Base-by-base conservation (phyloP, 768 basidiomycete species). In the Mycena vulgaris region DNA sequence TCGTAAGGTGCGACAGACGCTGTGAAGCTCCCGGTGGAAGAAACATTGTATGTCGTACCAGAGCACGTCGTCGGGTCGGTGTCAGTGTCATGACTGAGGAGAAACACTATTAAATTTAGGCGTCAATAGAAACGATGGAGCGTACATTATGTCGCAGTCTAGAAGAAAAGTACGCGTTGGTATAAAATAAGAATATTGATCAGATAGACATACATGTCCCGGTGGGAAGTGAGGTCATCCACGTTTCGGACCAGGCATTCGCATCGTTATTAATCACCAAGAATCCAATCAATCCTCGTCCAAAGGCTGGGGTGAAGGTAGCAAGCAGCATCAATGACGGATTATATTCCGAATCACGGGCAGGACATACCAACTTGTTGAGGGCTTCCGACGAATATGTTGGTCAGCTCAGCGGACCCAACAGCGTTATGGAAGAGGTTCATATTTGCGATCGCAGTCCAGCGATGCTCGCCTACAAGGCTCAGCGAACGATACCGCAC, bases 211-310 rank as follows among this genome's bases (percentile, higher is more conserved):
- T 52, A 71, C 85, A 86, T 14, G 75, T 76, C 0, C 85, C 86
- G 19, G 78, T 80, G 3, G 84, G 80, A 17, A 87, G 77, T 5
- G 80, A 78, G 2, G 86, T 86, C 7, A 62, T 53, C 73, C 85
- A 85, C 11, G 80, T 84, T 14, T 74, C 51, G 25, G 69, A 78
- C 86, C 86, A 86, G 3, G 67, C 64, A n/a, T 64, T 67, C 55
- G 81, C 81, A 23, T 75, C 77, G 67, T 86, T 85, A 68, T 86
- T 87, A 74, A 86, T 86, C 3, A 80, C 82, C 16, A 86, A 82
- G 59, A 83, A 86, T 10, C 86, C 86, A 10, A 69, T 66, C 2
- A 81, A 73, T 21, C 82, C 83, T 80, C 69, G 58, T 62, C 63
- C 63, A 30, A 70, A 64, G 10, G 56, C 42, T 45, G 42, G 21